Percentiles rank a stretch among this genome's conserved stretches.
phyloP scores from a whole-genome alignment of 2,329 filamentous ascomycete genomes.

The Fusarium torulosum region DNA sequence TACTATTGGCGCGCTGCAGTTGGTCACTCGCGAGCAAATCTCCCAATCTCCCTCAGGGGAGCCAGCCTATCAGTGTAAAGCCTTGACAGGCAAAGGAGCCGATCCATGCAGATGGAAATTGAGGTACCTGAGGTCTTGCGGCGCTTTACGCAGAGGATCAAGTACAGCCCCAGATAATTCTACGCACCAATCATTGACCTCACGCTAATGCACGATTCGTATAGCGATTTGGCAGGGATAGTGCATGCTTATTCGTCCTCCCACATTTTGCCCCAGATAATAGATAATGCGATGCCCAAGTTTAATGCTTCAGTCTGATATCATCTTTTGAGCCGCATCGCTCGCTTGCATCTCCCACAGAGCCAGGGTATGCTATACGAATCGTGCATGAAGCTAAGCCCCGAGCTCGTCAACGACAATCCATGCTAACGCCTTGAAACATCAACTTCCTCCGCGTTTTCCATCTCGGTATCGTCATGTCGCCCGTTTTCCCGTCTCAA shows the following conservation, averaged over 20 bases:
- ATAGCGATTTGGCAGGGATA: slow-evolving; percentile 30
- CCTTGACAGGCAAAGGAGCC: slow-evolving; percentile 20
- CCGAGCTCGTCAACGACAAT: slow-evolving; percentile 26
- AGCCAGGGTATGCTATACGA: slow-evolving; percentile 46
- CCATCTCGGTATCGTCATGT: slow-evolving; percentile 26
- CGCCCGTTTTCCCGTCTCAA: slow-evolving; percentile 9
- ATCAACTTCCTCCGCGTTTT: slow-evolving; percentile 16
- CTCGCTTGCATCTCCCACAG: slow-evolving; percentile 22
- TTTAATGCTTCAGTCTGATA: slow-evolving; percentile 19
- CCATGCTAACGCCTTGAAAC: slow-evolving; percentile 8
- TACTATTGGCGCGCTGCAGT: slow-evolving; percentile 42
- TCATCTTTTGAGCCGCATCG: slow-evolving; percentile 41
- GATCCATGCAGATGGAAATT: slow-evolving; percentile 30
- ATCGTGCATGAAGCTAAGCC: slow-evolving; percentile 48
- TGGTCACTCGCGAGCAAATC: slow-evolving; percentile 23
- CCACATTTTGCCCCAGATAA: slow-evolving; percentile 24
- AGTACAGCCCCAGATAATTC: slow-evolving; percentile 11
- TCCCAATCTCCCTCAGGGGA: slow-evolving; percentile 40
- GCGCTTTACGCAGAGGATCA: neutral
- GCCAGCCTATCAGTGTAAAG: slow-evolving; percentile 35
- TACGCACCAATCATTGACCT: slow-evolving; percentile 12
- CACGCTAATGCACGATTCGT: slow-evolving; percentile 38
- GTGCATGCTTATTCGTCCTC: neutral
- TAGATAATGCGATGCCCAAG: neutral
- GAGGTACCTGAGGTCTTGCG: slow-evolving; percentile 9